phyloP scores from a whole-genome alignment of 495 filamentous ascomycete genomes.

The Bacidia gigantensis region DNA sequence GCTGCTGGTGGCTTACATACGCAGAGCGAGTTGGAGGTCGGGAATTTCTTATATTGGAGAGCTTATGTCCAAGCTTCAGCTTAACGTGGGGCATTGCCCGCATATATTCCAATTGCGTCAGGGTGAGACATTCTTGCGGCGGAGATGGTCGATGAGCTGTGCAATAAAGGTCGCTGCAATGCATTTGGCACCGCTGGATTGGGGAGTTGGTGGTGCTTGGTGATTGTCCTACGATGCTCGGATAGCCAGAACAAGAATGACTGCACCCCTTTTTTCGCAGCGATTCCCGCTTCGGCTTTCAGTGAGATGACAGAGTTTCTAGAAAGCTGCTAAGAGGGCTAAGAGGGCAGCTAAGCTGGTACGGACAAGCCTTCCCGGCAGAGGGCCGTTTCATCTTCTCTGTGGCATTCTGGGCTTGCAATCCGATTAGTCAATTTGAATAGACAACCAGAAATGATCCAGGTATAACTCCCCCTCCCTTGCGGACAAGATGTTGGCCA shows the following conservation, averaged over 20 bases:
- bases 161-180: neutral
- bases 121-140: neutral
- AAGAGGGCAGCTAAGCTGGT: neutral
- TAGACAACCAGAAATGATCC: neutral
- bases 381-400: neutral
- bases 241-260: too few relatives aligned
- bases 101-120: neutral
- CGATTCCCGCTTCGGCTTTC: neutral
- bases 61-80: neutral
- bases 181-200: neutral
- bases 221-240: neutral
- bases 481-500: too few relatives aligned
- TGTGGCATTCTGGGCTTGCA: neutral
- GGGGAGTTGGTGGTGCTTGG: neutral
- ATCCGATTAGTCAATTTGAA: slow-evolving; percentile 1
- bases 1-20: too few relatives aligned
- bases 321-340: neutral
- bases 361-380: neutral
- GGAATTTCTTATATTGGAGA: neutral
- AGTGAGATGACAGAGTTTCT: neutral
- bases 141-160: neutral
- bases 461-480: too few relatives aligned
- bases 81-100: neutral
- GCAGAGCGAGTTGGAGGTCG: neutral
- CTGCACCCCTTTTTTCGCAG: neutral